Base-by-base conservation (phyloP, 225 moss, liverwort and hornwort genomes). In the Sphagnum contortum region DNA sequence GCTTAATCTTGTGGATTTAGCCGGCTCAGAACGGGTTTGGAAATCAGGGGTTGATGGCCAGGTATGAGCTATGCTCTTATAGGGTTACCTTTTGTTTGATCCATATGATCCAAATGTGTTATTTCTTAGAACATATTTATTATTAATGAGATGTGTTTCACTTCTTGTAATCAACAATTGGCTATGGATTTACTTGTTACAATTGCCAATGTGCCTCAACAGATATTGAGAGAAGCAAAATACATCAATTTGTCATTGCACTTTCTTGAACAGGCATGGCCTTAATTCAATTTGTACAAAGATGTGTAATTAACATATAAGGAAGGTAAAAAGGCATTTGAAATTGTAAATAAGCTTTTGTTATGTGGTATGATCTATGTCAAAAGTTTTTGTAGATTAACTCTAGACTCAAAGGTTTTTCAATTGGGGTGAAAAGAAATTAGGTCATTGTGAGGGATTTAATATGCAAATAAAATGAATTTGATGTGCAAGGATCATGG, bases 171-270 rank as follows among this genome's bases (percentile, higher is more conserved):
- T 29, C 29, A 29, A 29, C 29, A 29, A 29, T 29, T 29, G 29
- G 29, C 29, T 29, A 29, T 29, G 29, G 29, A 0, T 29, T 29
- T 29, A 29, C 29, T 29, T 29, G 29, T 29, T 29, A 29, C 29
- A 29, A 29, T 29, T 29, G 29, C 29, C 29, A 29, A 29, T 29
- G 29, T 29, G 29, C 29, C 29, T 29, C 29, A 72, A 79, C 75
- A 94, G 82, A 80, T 90, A 63, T 49, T 94, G 3, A 84, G 48
- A 76, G 90, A 94, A 62, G 87, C 94, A 0, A 94, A 91, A 73
- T 90, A 87, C 74, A 94, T 94, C 44, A 94, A 94, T 69, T 73
- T 94, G 67, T 90, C 94, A 9, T 69, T 94, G 12, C 94, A 94
- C 65, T 90, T 88, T 73, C 83, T 94, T 66, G 90, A 94, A 77